A percentile compares a stretch with the other conserved stretches of the same genome.
Conservation (phyloP, 768 basidiomycete genomes). For the Tulasnella sp. region DNA sequence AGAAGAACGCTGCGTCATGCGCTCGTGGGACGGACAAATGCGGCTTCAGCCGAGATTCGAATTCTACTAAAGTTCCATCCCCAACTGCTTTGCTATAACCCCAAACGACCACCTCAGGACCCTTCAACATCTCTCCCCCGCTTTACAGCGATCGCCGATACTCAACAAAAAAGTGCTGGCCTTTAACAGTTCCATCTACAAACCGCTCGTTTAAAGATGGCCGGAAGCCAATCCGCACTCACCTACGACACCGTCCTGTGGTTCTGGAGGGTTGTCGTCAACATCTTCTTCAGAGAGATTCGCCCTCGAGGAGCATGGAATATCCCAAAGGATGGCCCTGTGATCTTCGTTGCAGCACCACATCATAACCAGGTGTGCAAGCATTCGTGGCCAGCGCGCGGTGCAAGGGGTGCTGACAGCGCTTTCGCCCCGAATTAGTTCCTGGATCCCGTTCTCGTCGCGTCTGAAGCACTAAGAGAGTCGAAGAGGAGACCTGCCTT, state of each 20-base stretch:
- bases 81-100: background rate
- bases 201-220: background rate
- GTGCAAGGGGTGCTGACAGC: background rate
- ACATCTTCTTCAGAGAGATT: constrained; percentile 91
- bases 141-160: background rate
- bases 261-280: constrained; percentile 60
- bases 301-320: constrained; percentile 92
- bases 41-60: background rate
- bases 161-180: background rate
- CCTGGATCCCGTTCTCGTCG: constrained; percentile 82
- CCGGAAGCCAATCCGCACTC: constrained; percentile 28
- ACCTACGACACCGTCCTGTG: constrained; percentile 72
- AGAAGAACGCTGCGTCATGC: background rate
- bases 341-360: constrained; percentile 90
- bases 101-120: constrained; percentile 3
- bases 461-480: constrained; percentile 81
- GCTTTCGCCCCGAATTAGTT: constrained; percentile 52
- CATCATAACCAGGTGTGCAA: constrained; percentile 79
- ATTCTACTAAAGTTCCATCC: constrained; percentile 5
- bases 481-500: constrained; percentile 77
- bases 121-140: background rate
- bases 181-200: background rate
- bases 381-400: constrained; percentile 10
- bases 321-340: constrained; percentile 83
- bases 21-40: constrained; percentile 4